Evolutionary conservation across 2,329 filamentous ascomycete species (phyloP).

Genomic region (Verticillium isaacii): DNA sequence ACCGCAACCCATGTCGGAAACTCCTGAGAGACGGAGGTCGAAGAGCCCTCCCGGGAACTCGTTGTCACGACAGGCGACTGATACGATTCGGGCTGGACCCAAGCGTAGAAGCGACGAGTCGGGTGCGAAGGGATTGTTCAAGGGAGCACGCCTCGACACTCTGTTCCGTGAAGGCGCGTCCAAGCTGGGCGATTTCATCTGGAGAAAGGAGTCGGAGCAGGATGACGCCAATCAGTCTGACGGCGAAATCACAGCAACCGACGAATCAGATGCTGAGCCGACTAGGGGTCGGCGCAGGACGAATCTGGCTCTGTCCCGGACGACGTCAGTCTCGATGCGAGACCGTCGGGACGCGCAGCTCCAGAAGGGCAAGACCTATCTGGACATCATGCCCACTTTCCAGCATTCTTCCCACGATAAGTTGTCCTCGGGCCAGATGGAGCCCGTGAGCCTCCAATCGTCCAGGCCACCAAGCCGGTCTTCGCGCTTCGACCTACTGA

Average conservation of each 20-base stretch:
- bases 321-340: constrained; percentile 20
- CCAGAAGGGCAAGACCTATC: constrained; percentile 36
- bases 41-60: background rate
- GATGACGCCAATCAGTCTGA: constrained; percentile 18
- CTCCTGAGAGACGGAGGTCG: background rate
- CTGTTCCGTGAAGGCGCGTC: constrained; percentile 59
- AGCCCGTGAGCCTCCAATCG: constrained; percentile 2
- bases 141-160: constrained; percentile 68
- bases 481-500: constrained; percentile 41
- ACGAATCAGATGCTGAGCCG: constrained; percentile 44
- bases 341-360: constrained; percentile 21
- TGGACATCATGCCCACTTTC: constrained; percentile 50
- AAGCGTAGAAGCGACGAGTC: constrained; percentile 29
- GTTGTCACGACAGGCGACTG: background rate
- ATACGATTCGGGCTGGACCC: background rate
- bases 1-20: background rate
- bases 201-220: constrained; percentile 44
- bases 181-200: constrained; percentile 52
- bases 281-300: constrained; percentile 32
- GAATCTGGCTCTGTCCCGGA: constrained; percentile 29
- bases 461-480: constrained; percentile 33
- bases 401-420: constrained; percentile 23
- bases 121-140: constrained; percentile 70
- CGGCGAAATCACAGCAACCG: constrained; percentile 35
- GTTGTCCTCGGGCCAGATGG: constrained; percentile 1